Percentiles rank a stretch among this genome's conserved stretches.
Conservation (phyloP, 768 basidiomycete genomes). For the Hypholoma fasciculare region DNA sequence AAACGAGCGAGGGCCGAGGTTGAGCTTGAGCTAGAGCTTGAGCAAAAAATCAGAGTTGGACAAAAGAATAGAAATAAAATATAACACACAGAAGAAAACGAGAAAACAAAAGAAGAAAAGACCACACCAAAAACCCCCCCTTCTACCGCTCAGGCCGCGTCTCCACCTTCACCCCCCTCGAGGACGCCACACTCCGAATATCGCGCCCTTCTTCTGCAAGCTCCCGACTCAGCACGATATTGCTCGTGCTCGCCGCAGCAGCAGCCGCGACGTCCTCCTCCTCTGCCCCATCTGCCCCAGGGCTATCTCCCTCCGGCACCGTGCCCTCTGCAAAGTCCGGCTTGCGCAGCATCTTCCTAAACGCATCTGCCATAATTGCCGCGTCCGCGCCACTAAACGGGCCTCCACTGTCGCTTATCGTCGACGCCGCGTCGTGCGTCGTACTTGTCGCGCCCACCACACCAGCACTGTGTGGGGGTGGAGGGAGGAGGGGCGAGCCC, state of each 20-base stretch:
- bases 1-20: neutral
- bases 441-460: conserved; percentile 12
- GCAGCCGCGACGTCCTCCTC: conserved; percentile 6
- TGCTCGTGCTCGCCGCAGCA: conserved; percentile 9
- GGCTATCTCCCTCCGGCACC: conserved; percentile 71
- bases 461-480: conserved; percentile 16
- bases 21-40: neutral
- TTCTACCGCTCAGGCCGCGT: conserved; percentile 43
- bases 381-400: conserved; percentile 86
- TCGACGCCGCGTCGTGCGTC: conserved; percentile 71
- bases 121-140: neutral
- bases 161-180: conserved; percentile 79
- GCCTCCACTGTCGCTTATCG: conserved; percentile 67
- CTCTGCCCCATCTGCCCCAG: conserved; percentile 32
- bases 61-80: conserved; percentile 2
- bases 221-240: conserved; percentile 63
- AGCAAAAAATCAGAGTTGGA: neutral
- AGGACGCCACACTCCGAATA: conserved; percentile 79
- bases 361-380: conserved; percentile 91
- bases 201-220: conserved; percentile 89
- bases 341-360: conserved; percentile 84
- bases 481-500: conserved; percentile 29
- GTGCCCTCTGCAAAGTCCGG: conserved; percentile 79
- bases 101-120: conserved; percentile 1
- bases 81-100: neutral